Evolutionary conservation across 345 rosid species (phyloP), one percentile per base, ranked within the genome.

Genomic region (Euphorbia pulcherrima): DNA sequence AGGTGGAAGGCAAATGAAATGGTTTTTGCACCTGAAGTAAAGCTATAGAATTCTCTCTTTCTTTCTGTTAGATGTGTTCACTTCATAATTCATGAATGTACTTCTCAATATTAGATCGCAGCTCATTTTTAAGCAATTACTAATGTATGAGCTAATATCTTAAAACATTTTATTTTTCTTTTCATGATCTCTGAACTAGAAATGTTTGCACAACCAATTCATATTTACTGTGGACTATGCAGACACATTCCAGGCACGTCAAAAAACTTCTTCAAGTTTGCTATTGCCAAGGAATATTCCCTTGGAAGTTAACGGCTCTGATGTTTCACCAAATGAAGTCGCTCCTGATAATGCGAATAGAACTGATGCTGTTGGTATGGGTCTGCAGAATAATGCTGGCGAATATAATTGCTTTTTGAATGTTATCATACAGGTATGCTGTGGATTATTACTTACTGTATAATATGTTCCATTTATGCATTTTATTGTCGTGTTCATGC

Each of bases 331-430:
- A 67, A 73, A 72, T 80, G 84, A 72, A 30, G 72, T 69, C 64
- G 33, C 74, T 59, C 39, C 46, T 62, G 83, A 63, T 73, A 65
- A 70, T 70, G 74, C 54, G 64, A 74, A 68, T 5, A 81, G 75
- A 62, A 68, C 66, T 77, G 86, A 83, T 72, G 60, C 81, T 58
- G 62, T 83, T 72, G 99, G 99, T 59, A 81, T 90, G 51, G 97
- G 99, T 62, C 84, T 94, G 76, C 88, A 87, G 85, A 94, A 94
- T 77, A 92, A 91, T 78, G 81, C 87, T 78, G 99, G 99, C 27
- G 97, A 94, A 83, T 91, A 94, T 76, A 94, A 91, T 77, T 94
- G 99, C 81, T 94, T 94, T 84, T 80, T 94, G 61, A 94, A 94
- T 71, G 99, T 94, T 57, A 91, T 94, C 77, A 94, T 94, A 81